phyloP scores from a whole-genome alignment of 495 filamentous ascomycete genomes.

The Penicillium argentinense region DNA sequence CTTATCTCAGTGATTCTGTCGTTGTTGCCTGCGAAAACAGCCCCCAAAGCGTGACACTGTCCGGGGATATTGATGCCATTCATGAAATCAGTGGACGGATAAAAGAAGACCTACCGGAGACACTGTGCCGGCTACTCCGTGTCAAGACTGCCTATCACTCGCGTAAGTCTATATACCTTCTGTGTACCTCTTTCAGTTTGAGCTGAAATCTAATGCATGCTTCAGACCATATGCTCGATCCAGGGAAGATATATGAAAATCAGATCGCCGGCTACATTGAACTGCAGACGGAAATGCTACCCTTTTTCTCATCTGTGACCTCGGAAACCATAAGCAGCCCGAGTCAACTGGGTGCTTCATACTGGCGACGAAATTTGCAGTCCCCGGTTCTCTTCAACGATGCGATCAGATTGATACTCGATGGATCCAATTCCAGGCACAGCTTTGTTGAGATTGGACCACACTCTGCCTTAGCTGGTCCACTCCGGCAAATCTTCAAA shows the following conservation, averaged over 20 bases:
- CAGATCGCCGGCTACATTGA: slow-evolving; percentile 1
- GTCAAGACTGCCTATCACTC: slow-evolving; percentile 52
- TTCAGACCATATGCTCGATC: not conserved
- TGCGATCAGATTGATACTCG: not conserved
- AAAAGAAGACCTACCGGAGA: slow-evolving; percentile 14
- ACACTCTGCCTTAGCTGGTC: slow-evolving; percentile 58
- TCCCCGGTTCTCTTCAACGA: slow-evolving; percentile 24
- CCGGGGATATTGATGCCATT: slow-evolving; percentile 27
- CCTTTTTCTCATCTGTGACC: slow-evolving; percentile 29
- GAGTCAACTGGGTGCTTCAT: slow-evolving; percentile 28
- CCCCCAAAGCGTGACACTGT: slow-evolving; percentile 38
- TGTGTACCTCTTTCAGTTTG: too few species aligned
- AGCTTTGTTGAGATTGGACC: slow-evolving; percentile 62
- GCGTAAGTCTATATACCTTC: slow-evolving; percentile 24
- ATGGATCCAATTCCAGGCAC: not conserved
- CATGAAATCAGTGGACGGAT: slow-evolving; percentile 21
- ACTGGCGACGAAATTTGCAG: slow-evolving; percentile 38
- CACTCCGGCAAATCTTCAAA: slow-evolving; percentile 47
- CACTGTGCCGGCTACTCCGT: slow-evolving; percentile 26
- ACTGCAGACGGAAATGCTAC: slow-evolving; percentile 2
- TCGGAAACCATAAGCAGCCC: slow-evolving; percentile 14
- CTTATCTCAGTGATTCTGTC: slow-evolving; percentile 24
- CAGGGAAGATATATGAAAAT: not conserved
- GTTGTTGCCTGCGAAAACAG: slow-evolving; percentile 45
- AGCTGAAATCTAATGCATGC: not conserved